phyloP scores from a whole-genome alignment of 2,329 filamentous ascomycete genomes.

The Aspergillus sp. region DNA sequence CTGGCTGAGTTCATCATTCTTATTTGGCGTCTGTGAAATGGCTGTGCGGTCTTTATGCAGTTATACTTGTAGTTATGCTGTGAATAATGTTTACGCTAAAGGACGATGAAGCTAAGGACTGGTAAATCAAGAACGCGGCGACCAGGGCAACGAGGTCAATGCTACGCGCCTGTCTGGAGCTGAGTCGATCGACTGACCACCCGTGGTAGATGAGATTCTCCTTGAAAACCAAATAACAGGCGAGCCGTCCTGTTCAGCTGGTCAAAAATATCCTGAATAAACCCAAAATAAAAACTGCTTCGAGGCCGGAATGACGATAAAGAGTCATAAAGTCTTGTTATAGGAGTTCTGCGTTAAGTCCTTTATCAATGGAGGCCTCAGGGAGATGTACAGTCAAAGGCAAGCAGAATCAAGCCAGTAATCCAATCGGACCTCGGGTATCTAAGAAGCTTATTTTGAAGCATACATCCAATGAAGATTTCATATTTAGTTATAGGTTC shows the following conservation, averaged over 20 bases:
- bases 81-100: background rate
- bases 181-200: too few species aligned
- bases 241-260: too few species aligned
- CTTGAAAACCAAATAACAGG: too few species aligned
- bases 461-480: background rate
- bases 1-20: background rate
- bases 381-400: background rate
- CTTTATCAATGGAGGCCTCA: background rate
- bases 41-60: constrained; percentile 9
- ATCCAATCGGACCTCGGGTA: too few species aligned
- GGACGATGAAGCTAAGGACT: background rate
- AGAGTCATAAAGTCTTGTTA: too few species aligned
- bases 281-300: too few species aligned
- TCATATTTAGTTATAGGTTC: background rate
- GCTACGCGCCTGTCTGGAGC: background rate
- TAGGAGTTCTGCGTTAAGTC: too few species aligned
- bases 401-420: background rate
- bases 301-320: too few species aligned
- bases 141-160: background rate
- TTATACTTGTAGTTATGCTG: constrained; percentile 3
- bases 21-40: constrained; percentile 9
- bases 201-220: too few species aligned
- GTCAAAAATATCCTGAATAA: too few species aligned
- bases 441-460: background rate
- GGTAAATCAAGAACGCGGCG: background rate